Evolutionary conservation across 2,329 filamentous ascomycete species (phyloP), one percentile per base, ranked within the genome.

Genomic region (Coleophoma cylindrospora): DNA sequence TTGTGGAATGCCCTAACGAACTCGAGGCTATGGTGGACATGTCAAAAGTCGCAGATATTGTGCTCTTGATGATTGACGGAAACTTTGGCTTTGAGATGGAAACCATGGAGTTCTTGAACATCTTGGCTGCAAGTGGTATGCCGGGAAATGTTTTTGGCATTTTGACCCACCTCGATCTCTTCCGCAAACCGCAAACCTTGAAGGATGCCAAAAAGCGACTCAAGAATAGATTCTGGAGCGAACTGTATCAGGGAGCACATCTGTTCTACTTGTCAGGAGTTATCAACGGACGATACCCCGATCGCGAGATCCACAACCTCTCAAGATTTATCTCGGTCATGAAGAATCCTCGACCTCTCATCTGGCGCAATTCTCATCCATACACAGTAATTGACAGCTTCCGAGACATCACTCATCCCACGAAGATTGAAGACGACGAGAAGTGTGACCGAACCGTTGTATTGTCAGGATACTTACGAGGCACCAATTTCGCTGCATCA

Each of bases 41-140:
- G 50, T 89, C 94, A 52, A 99, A 99, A 71, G 89, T 99, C 40
- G 94, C 95, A 15, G 94, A 99, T 67, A 96, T 99, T 62, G 89
- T 97, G 6, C 77, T 99, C 45, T 79, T 99, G 50, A 94, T 99
- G 89, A 99, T 99, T 61, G 94, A 99, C 66, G 95, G 94, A 50
- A 97, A 97, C 71, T 99, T 88, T 64, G 95, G 94, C 13, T 99
- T 99, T 65, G 94, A 99, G 72, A 99, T 99, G 94, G 94, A 99
- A 77, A 99, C 94, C 0, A 99, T 99, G 94, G 94, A 99, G 70
- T 99, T 99, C 54, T 74, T 99, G 64, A 97, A 96, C 61, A 85
- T 96, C 15, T 75, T 99, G 46, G 87, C 89, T n/a, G 83, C 90
- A 2, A 95, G 89, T 32, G 94, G 94, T 68, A 97, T 99, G 92